These are phyloP conservation scores for Aspergillus haitiensis DNA, from an alignment of 495 filamentous ascomycete species.

Conservation along the genomic window DNA sequence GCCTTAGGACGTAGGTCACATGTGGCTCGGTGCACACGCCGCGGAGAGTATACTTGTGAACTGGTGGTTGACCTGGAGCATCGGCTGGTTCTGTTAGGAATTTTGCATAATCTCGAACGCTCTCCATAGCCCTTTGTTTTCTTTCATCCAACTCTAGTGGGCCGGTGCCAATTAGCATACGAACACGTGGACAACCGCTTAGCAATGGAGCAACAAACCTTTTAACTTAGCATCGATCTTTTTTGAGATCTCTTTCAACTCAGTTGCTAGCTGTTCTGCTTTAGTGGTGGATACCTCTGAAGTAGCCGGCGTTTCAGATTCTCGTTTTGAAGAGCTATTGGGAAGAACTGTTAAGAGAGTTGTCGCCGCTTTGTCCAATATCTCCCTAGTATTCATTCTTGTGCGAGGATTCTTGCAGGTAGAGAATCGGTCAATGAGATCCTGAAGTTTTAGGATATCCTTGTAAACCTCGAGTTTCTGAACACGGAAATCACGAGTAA, in stretches of 20 bases:
- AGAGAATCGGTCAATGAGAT: slow-evolving; percentile 36
- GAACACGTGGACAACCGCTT: neutral
- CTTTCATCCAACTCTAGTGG: slow-evolving; percentile 51
- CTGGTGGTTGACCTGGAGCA: slow-evolving; percentile 44
- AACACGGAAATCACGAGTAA: slow-evolving; percentile 51
- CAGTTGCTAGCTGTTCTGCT: slow-evolving; percentile 33
- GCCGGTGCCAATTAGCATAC: slow-evolving; percentile 13
- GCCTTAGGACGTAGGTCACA: slow-evolving; percentile 52
- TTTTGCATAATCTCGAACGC: slow-evolving; percentile 50
- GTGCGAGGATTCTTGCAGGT: slow-evolving; percentile 23
- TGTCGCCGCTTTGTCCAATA: slow-evolving; percentile 40
- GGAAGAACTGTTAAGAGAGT: slow-evolving; percentile 29
- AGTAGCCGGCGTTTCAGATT: slow-evolving; percentile 19
- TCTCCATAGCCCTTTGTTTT: slow-evolving; percentile 49
- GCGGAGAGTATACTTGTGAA: slow-evolving; percentile 51
- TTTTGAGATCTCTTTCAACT: slow-evolving; percentile 40
- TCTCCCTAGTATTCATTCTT: slow-evolving; percentile 35
- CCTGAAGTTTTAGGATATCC: slow-evolving; percentile 45
- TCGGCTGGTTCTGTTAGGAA: slow-evolving; percentile 55
- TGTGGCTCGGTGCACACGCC: slow-evolving; percentile 54
- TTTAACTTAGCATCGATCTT: slow-evolving; percentile 54
- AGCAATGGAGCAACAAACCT: slow-evolving; percentile 21
- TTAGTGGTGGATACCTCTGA: slow-evolving; percentile 25
- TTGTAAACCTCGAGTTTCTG: slow-evolving; percentile 40
- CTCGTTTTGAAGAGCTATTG: slow-evolving; percentile 21